A percentile compares a stretch with the other conserved stretches of the same genome.
These are phyloP conservation scores for Fomitopsis betulina DNA, from an alignment of 1,284 basidiomycete species.

Conservation along the genomic window DNA sequence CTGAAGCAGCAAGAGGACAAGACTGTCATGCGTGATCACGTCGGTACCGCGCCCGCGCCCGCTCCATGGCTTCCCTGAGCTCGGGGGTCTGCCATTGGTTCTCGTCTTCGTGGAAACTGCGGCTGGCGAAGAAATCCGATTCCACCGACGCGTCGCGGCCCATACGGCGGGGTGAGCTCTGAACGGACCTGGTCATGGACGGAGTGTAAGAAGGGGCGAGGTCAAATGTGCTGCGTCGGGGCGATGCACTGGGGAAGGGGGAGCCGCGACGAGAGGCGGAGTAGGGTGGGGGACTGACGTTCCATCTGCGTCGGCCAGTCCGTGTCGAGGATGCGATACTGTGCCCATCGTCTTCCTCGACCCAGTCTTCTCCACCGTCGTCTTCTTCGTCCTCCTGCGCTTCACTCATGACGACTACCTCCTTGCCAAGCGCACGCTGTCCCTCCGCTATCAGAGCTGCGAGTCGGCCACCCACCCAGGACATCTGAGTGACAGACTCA, in stretches of 20 bases:
- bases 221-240: conserved; percentile 29
- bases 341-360: conserved; percentile 23
- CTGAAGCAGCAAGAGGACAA: neutral
- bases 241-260: conserved; percentile 26
- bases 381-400: conserved; percentile 67
- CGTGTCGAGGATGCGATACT: conserved; percentile 26
- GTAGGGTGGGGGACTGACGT: conserved; percentile 21
- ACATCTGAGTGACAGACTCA: conserved; percentile 44
- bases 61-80: conserved; percentile 59
- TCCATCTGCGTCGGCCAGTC: conserved; percentile 21
- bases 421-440: conserved; percentile 61
- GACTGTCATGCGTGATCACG: conserved; percentile 10
- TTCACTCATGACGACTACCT: conserved; percentile 71
- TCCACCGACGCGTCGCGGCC: conserved; percentile 24
- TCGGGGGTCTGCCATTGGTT: conserved; percentile 51
- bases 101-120: conserved; percentile 34
- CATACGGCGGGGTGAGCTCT: conserved; percentile 13
- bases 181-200: conserved; percentile 10
- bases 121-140: conserved; percentile 21
- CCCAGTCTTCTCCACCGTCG: conserved; percentile 68
- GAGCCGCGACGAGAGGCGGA: conserved; percentile 22
- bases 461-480: conserved; percentile 69
- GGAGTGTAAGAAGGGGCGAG: conserved; percentile 15
- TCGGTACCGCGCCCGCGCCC: conserved; percentile 43
- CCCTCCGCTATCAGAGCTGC: conserved; percentile 68